Percentiles rank a stretch among this genome's conserved stretches.
phyloP scores from a whole-genome alignment of 2,329 filamentous ascomycete genomes.

The Whalleya microplaca region DNA sequence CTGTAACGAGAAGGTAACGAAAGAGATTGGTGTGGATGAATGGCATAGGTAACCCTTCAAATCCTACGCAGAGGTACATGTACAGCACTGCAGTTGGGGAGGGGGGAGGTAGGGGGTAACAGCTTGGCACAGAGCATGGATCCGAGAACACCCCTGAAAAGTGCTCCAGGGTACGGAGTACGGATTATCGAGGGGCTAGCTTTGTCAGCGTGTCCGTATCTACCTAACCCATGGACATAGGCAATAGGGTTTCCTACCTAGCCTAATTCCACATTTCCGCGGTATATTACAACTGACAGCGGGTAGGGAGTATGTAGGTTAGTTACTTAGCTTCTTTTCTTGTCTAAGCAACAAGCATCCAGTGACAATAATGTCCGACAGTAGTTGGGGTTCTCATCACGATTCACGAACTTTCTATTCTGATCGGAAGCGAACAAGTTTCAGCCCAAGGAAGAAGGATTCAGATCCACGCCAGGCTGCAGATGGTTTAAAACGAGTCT shows the following conservation, averaged over 20 bases:
- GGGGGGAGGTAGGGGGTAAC: conserved; percentile 9
- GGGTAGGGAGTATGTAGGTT: too few species aligned
- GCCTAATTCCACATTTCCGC: background rate
- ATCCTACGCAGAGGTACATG: too few species aligned
- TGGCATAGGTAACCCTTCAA: conserved; percentile 16
- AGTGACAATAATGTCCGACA: background rate
- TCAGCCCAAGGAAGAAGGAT: conserved; percentile 11
- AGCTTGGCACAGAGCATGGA: conserved; percentile 9
- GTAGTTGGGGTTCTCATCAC: conserved; percentile 4
- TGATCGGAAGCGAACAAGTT: conserved; percentile 4
- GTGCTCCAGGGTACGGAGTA: background rate
- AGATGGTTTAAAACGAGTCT: conserved; percentile 8
- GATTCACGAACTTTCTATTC: conserved; percentile 13
- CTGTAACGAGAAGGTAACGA: conserved; percentile 34
- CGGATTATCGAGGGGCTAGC: background rate
- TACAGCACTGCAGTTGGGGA: conserved; percentile 10
- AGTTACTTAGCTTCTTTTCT: too few species aligned
- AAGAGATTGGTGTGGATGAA: conserved; percentile 19
- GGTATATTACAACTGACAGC: background rate
- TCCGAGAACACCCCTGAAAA: background rate
- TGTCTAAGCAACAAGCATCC: background rate
- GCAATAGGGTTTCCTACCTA: background rate
- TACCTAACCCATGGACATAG: background rate
- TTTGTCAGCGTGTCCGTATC: background rate
- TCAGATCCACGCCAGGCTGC: conserved; percentile 4